These are phyloP conservation scores for Kodamaea sp. DNA, from an alignment of 1,139 yeast genomes.

Conservation along the genomic window DNA sequence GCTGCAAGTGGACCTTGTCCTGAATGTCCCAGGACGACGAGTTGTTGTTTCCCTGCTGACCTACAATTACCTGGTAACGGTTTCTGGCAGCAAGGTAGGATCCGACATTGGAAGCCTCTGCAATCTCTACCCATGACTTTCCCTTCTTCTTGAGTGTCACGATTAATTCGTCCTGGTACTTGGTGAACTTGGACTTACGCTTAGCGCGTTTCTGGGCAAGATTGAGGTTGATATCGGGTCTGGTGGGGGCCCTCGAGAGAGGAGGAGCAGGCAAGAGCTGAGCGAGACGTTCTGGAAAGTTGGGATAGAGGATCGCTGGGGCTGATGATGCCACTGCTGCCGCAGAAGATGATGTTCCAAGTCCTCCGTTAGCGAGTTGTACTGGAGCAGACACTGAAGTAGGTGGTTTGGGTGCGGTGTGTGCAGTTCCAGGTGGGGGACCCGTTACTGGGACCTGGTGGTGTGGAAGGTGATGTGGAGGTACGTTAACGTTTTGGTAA, in stretches of 20 bases:
- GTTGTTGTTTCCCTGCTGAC: constrained; percentile 78
- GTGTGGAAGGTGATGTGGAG: constrained; percentile 7
- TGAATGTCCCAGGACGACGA: constrained; percentile 63
- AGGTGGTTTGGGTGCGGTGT: constrained; percentile 4
- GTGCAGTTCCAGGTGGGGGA: constrained; percentile 4
- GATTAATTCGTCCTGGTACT: constrained; percentile 68
- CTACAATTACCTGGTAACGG: constrained; percentile 77
- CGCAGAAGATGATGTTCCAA: constrained; percentile 1
- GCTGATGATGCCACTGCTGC: constrained; percentile 2
- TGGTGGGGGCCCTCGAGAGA: constrained; percentile 29
- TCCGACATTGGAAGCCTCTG: constrained; percentile 65
- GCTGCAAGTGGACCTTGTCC: constrained; percentile 55
- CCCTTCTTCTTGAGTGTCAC: constrained; percentile 63
- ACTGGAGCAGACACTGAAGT: background rate
- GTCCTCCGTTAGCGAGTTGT: background rate
- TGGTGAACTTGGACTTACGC: constrained; percentile 65
- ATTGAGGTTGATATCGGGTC: constrained; percentile 31
- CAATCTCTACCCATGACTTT: constrained; percentile 73
- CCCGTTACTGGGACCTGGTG: constrained; percentile 9
- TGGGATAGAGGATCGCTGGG: constrained; percentile 15
- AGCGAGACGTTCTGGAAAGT: constrained; percentile 20
- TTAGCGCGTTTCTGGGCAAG: constrained; percentile 50
- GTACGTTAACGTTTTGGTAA: constrained; percentile 6
- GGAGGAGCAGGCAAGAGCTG: constrained; percentile 42
- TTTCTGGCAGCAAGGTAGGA: constrained; percentile 74